Conservation (phyloP, 2,329 filamentous ascomycete species). For the Reticulascus tulasneorum region DNA sequence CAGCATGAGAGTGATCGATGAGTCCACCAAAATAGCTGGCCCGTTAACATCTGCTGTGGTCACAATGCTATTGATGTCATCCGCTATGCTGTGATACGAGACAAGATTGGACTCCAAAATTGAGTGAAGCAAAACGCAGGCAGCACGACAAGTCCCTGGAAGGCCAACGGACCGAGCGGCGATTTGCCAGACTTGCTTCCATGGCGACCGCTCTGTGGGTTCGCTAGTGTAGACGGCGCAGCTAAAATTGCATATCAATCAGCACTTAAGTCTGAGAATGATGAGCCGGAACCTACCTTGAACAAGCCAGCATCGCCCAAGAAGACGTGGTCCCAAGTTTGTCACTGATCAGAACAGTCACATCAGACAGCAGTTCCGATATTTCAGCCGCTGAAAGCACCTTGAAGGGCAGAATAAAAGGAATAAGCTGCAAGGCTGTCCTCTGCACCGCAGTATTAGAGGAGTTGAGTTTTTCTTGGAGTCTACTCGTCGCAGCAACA, state of each 20-base stretch:
- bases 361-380: slow-evolving; percentile 49
- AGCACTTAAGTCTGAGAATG: slow-evolving; percentile 9
- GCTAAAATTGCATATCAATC: slow-evolving; percentile 22
- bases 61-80: slow-evolving; percentile 69
- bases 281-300: slow-evolving; percentile 54
- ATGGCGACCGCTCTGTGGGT: slow-evolving; percentile 37
- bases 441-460: slow-evolving; percentile 39
- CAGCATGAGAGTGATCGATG: slow-evolving; percentile 69
- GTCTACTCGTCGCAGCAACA: slow-evolving; percentile 36
- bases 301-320: slow-evolving; percentile 82
- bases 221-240: slow-evolving; percentile 31
- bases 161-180: slow-evolving; percentile 68
- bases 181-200: slow-evolving; percentile 74
- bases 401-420: slow-evolving; percentile 49
- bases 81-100: slow-evolving; percentile 60
- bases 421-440: slow-evolving; percentile 53
- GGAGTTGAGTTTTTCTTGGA: slow-evolving; percentile 46
- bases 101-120: slow-evolving; percentile 66
- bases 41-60: slow-evolving; percentile 77
- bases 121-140: slow-evolving; percentile 67
- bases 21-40: slow-evolving; percentile 73
- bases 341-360: slow-evolving; percentile 60
- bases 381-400: slow-evolving; percentile 48
- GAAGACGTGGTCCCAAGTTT: slow-evolving; percentile 64
- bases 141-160: slow-evolving; percentile 67